Evolutionary conservation across 2,329 filamentous ascomycete genomes (phyloP).

Genomic region (Hypoxylon sp.): DNA sequence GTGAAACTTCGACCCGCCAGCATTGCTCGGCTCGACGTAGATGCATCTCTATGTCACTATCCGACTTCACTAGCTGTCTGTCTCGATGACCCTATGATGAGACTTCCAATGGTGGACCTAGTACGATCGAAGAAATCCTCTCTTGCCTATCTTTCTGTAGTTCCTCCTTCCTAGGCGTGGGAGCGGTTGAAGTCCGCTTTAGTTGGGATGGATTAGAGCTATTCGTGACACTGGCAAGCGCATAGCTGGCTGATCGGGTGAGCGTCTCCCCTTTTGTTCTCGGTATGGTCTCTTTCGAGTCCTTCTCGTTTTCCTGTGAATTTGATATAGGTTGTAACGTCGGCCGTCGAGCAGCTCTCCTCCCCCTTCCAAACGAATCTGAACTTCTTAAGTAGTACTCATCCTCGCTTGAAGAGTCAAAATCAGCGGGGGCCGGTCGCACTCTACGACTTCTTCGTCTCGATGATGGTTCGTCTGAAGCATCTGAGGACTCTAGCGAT

Average conservation of each 20-base stretch:
- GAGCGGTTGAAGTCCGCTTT: conserved; percentile 1
- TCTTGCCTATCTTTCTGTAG: conserved; percentile 8
- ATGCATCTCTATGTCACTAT: conserved; percentile 30
- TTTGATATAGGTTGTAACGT: conserved; percentile 47
- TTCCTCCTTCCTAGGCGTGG: neutral
- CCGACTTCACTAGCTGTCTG: conserved; percentile 30
- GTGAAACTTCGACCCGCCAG: conserved; percentile 22
- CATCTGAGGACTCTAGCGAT: conserved; percentile 45
- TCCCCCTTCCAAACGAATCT: conserved; percentile 44
- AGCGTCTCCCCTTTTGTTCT: conserved; percentile 11
- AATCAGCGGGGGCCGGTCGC: conserved; percentile 30
- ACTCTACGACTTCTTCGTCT: conserved; percentile 39
- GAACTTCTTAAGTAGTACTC: conserved; percentile 45
- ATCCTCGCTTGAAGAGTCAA: conserved; percentile 45
- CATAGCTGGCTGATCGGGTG: conserved; percentile 33
- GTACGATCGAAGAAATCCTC: conserved; percentile 5
- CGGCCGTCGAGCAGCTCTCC: conserved; percentile 44
- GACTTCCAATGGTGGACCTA: conserved; percentile 29
- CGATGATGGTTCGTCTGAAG: conserved; percentile 39
- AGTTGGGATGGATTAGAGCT: conserved; percentile 10
- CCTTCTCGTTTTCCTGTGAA: conserved; percentile 43
- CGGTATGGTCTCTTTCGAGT: conserved; percentile 34
- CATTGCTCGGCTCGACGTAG: conserved; percentile 17
- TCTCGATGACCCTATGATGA: conserved; percentile 35
- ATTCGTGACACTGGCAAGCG: conserved; percentile 40